Evolutionary conservation across 2,329 filamentous ascomycete species (phyloP), one percentile per base, ranked within the genome.

Genomic region (Metarhizium robertsii): DNA sequence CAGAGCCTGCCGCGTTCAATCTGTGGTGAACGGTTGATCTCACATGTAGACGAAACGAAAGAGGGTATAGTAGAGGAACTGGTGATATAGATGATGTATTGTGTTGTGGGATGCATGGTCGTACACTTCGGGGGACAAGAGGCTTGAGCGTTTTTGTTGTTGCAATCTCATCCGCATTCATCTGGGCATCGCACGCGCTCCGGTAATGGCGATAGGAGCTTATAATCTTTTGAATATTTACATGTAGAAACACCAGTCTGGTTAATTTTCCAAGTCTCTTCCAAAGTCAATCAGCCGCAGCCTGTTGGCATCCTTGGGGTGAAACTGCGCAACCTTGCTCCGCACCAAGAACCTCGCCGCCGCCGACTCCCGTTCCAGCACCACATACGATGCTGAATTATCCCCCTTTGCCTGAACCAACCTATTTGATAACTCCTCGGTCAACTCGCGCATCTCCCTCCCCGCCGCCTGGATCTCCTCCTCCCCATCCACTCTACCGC

Each of bases 291-390:
- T 69, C 50, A 87, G 67, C 52, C 79, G 76, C 53, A 87, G 67
- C 64, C 71, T 77, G 46, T 73, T 79, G 14, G 84, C 81, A 68
- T 87, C 83, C 59, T 74, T 79, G 3, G 82, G 83, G 61, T 87
- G 83, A 61, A 86, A 85, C 61, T 83, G 79, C 3, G 84, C 84
- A 45, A 85, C 83, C 63, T 85, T 85, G 42, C 82, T 83, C 55
- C 84, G 71, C 38, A 86, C 80, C 25, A 87, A 71, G 62, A 86
- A 86, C 59, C 84, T 77, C 2, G 79, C 80, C 13, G 82, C 80
- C 2, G 84, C 82, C 49, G 83, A 81, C 63, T 87, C 84, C 55
- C 78, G 75, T 16, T 73, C 61, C n/a, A 86, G 70, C 50, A 73
- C 72, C 50, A 87, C 75, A 63, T 86, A 87, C 1, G 80, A 76